Evolutionary conservation across 495 filamentous ascomycete genomes (phyloP).

Genomic region (Aspergillus biplanus): DNA sequence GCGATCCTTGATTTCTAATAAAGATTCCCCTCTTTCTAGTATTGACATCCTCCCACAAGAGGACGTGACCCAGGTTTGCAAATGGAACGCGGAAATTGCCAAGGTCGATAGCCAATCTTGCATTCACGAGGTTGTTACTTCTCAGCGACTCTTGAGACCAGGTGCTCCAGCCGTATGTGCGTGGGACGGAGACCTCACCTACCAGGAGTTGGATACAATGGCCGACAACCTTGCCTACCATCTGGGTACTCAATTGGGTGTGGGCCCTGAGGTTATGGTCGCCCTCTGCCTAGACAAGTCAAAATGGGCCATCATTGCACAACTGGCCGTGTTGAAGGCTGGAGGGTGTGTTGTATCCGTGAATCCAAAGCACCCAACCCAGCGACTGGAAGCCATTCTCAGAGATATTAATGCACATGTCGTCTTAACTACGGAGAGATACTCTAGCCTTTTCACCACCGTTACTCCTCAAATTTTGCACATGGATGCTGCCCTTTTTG

Average conservation of each 20-base stretch:
- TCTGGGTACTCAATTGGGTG: neutral
- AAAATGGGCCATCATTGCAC: conserved; percentile 15
- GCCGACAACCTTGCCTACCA: conserved; percentile 5
- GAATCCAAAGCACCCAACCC: conserved; percentile 17
- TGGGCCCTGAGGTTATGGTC: conserved; percentile 15
- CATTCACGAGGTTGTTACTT: conserved; percentile 9
- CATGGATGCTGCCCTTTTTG: conserved; percentile 6
- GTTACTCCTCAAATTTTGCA: conserved; percentile 6
- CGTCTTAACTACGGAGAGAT: conserved; percentile 11
- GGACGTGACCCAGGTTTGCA: conserved; percentile 11
- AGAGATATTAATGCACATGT: conserved; percentile 11
- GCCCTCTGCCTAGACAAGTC: conserved; percentile 18
- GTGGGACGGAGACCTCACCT: conserved; percentile 41
- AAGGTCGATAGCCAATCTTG: conserved; percentile 4
- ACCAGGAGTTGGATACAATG: conserved; percentile 22
- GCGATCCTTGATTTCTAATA: neutral
- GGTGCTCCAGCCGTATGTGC: conserved; percentile 8
- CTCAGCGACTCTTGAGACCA: conserved; percentile 8
- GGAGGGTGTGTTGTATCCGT: conserved; percentile 12
- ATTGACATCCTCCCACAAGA: neutral
- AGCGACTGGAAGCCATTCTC: conserved; percentile 13
- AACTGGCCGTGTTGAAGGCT: conserved; percentile 13
- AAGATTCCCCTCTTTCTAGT: neutral
- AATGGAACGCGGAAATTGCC: conserved; percentile 12
- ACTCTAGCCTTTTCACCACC: conserved; percentile 4